Evolutionary conservation across 495 filamentous ascomycete species (phyloP).

Genomic region (Aspergillus egyptiacus): DNA sequence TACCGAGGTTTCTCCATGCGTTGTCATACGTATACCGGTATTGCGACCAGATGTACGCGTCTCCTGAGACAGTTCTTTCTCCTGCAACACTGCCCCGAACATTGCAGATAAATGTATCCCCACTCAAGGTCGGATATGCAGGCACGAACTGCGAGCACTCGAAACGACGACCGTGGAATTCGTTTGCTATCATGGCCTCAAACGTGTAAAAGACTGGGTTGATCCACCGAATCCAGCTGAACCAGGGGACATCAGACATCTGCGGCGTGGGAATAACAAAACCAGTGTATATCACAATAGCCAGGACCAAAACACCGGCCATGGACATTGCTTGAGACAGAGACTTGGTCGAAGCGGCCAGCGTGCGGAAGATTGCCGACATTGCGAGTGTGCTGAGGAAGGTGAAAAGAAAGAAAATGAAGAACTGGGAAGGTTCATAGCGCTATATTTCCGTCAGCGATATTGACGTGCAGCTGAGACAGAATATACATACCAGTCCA

Average conservation of each 20-base stretch:
- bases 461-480: not conserved
- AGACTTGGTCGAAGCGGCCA: constrained; percentile 43
- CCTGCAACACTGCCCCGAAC: constrained; percentile 51
- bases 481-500: constrained; percentile 35
- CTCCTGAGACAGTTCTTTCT: constrained; percentile 45
- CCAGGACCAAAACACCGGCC: constrained; percentile 42
- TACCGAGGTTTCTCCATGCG: constrained; percentile 61
- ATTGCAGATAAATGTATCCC: constrained; percentile 43
- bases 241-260: constrained; percentile 44
- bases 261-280: constrained; percentile 42
- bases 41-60: constrained; percentile 47
- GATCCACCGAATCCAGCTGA: constrained; percentile 45
- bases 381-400: constrained; percentile 53
- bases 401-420: constrained; percentile 54
- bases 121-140: constrained; percentile 43
- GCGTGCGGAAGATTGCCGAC: constrained; percentile 44
- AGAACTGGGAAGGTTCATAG: constrained; percentile 50
- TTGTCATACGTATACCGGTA: constrained; percentile 53
- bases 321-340: constrained; percentile 46
- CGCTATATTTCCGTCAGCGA: constrained; percentile 23
- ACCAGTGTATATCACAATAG: constrained; percentile 44
- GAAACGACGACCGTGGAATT: constrained; percentile 53
- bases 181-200: constrained; percentile 42
- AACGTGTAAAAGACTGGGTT: constrained; percentile 44
- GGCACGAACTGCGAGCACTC: constrained; percentile 47